Evolutionary conservation across 2,329 filamentous ascomycete genomes (phyloP).

Genomic region (Ceratocystis smalleyi): DNA sequence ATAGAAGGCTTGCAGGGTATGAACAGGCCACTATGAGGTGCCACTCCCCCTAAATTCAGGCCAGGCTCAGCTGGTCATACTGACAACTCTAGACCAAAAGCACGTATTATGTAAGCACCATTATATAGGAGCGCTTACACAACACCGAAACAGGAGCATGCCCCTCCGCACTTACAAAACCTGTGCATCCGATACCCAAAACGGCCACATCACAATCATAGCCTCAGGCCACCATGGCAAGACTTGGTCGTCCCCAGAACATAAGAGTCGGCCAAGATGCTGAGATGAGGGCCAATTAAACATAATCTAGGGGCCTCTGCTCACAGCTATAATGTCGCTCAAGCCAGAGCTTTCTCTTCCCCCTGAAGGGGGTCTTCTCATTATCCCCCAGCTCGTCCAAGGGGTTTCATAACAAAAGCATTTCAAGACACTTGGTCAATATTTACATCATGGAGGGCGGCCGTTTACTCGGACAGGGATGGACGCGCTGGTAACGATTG

Average conservation of each 20-base stretch:
- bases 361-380: background rate
- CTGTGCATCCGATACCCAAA: background rate
- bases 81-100: no score
- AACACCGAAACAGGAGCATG: background rate
- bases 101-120: background rate
- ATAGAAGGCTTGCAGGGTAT: background rate
- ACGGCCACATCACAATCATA: background rate
- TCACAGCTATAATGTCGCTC: background rate
- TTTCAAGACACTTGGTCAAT: background rate
- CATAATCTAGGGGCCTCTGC: background rate
- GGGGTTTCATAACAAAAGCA: background rate
- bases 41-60: background rate
- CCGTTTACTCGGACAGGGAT: background rate
- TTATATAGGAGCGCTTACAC: background rate
- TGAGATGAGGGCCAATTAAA: background rate
- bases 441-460: background rate
- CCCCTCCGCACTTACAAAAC: background rate
- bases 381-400: background rate
- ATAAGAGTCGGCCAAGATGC: background rate
- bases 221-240: background rate
- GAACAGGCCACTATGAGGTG: background rate
- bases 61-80: background rate
- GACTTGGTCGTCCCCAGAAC: background rate
- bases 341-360: background rate
- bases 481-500: background rate